A percentile compares a stretch with the other conserved stretches of the same genome.
Evolutionary conservation across 306 rosid genomes (phyloP).

Genomic region (Echinosophora koreensis): DNA sequence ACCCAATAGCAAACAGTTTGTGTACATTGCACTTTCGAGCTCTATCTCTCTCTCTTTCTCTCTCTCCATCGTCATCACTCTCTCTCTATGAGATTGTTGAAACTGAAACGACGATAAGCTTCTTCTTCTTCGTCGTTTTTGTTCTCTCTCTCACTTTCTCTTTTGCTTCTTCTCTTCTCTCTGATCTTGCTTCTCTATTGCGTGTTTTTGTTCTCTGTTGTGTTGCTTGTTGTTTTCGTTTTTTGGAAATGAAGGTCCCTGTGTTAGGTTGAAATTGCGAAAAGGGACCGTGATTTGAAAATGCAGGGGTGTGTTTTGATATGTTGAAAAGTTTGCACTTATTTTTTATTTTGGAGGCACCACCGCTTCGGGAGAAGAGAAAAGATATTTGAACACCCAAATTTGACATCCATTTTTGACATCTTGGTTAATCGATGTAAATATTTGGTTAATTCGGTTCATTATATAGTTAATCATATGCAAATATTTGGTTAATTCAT

Average conservation of each 20-base stretch:
- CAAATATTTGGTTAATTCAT: too few species aligned
- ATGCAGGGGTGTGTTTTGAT: slow-evolving; percentile 13
- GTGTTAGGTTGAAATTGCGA: slow-evolving; percentile 32
- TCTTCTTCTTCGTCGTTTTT: neutral
- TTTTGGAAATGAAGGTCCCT: slow-evolving; percentile 51
- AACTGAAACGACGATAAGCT: neutral
- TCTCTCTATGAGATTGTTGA: slow-evolving; percentile 9
- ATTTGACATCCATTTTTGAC: too few species aligned
- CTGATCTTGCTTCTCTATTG: slow-evolving; percentile 44
- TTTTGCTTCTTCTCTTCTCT: slow-evolving; percentile 23
- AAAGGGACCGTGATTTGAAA: slow-evolving; percentile 52
- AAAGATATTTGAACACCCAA: too few species aligned
- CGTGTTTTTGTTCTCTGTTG: neutral
- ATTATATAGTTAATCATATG: too few species aligned
- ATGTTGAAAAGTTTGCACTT: neutral
- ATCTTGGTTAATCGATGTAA: too few species aligned
- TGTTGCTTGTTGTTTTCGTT: neutral
- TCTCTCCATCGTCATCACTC: slow-evolving; percentile 98
- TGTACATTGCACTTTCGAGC: slow-evolving; percentile 99
- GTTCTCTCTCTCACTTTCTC: neutral
- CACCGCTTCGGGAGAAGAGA: slow-evolving; percentile 11
- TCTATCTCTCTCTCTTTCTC: slow-evolving; percentile 99
- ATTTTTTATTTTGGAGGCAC: neutral
- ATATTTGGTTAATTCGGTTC: too few species aligned
- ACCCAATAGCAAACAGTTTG: slow-evolving; percentile 93